These are phyloP conservation scores for Phaffia australis DNA, from an alignment of 768 basidiomycete genomes.

Conservation along the genomic window DNA sequence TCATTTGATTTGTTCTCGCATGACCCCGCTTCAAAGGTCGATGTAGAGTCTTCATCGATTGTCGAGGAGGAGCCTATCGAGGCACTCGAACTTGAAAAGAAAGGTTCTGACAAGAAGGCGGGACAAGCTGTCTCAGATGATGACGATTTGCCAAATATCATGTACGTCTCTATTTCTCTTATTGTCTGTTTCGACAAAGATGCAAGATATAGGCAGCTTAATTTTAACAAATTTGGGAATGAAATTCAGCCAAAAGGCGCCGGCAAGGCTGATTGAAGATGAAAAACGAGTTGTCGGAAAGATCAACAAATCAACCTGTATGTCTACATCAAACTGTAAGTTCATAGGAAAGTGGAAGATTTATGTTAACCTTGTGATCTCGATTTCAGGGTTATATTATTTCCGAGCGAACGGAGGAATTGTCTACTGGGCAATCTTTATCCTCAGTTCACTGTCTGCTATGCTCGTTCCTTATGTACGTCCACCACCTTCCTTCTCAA, in stretches of 20 bases:
- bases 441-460: not conserved
- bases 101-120: slow-evolving; percentile 3
- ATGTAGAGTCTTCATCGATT: slow-evolving; percentile 41
- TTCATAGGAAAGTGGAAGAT: too few relatives aligned
- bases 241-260: slow-evolving; percentile 41
- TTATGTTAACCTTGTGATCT: too few relatives aligned
- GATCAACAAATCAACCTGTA: slow-evolving; percentile 39
- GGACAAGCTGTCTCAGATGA: not conserved
- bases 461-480: slow-evolving; percentile 30
- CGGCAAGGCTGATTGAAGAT: slow-evolving; percentile 73
- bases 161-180: not conserved
- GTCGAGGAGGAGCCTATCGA: slow-evolving; percentile 36
- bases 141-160: not conserved
- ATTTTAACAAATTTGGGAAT: too few relatives aligned
- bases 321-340: too few relatives aligned
- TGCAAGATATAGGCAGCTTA: not conserved
- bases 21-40: slow-evolving; percentile 27
- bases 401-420: slow-evolving; percentile 42
- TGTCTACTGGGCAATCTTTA: slow-evolving; percentile 33
- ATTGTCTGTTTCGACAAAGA: not conserved
- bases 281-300: slow-evolving; percentile 59
- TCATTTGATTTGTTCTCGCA: slow-evolving; percentile 57
- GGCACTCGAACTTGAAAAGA: not conserved
- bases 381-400: too few relatives aligned
- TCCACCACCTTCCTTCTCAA: too few relatives aligned